A percentile compares a stretch with the other conserved stretches of the same genome.
These are phyloP conservation scores for Gossypium mustelinum DNA, from an alignment of 345 rosid species.

Conservation along the genomic window DNA sequence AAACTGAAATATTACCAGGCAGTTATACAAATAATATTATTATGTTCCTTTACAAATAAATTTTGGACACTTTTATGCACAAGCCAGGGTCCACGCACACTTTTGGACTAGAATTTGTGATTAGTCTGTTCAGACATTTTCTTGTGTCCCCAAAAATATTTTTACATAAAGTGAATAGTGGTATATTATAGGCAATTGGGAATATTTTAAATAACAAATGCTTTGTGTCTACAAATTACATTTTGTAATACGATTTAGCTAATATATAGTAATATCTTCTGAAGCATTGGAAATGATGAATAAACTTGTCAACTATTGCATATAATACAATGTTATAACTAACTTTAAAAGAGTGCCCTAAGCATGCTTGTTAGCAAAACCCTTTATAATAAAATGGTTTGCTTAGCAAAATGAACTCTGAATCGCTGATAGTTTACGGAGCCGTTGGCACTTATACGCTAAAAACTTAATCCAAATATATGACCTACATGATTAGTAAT, in stretches of 20 bases:
- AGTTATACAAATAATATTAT: no score
- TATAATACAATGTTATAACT: no score
- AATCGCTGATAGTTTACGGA: neutral
- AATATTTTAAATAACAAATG: neutral
- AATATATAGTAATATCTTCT: no score
- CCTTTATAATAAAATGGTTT: neutral
- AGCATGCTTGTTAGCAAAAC: no score
- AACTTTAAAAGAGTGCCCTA: no score
- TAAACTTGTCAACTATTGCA: no score
- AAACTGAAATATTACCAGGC: neutral
- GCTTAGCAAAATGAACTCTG: neutral
- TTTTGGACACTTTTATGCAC: neutral
- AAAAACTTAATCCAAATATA: neutral
- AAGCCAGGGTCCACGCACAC: neutral
- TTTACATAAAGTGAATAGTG: neutral
- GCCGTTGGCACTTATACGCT: neutral
- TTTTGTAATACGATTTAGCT: neutral
- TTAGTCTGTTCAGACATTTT: neutral
- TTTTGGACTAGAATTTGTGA: neutral
- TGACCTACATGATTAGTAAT: neutral
- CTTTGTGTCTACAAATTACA: neutral
- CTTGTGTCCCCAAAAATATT: neutral
- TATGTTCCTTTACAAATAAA: neutral
- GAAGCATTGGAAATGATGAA: no score
- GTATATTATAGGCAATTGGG: neutral